phyloP scores from a whole-genome alignment of 192 early-diverging fungal genomes.

The Umbelopsis vinacea region DNA sequence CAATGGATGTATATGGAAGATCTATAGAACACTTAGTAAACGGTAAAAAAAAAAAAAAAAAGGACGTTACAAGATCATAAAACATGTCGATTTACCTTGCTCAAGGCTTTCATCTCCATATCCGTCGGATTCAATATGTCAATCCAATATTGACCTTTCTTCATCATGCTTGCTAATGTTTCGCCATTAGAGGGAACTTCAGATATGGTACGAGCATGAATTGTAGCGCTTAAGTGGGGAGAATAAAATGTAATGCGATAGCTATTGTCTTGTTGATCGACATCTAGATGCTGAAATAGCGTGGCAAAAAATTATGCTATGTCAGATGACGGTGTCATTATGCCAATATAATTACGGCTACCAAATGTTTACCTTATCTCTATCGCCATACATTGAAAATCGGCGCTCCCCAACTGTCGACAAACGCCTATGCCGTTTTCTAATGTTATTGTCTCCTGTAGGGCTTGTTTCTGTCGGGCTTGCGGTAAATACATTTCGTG shows the following conservation, averaged over 20 bases:
- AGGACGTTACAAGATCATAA: neutral
- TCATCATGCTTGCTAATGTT: conserved; percentile 31
- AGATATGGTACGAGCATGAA: conserved; percentile 32
- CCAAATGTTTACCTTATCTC: conserved; percentile 28
- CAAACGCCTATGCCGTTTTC: conserved; percentile 14
- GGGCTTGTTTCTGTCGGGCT: neutral
- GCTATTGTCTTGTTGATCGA: conserved; percentile 20
- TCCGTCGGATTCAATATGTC: conserved; percentile 58
- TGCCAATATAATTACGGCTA: neutral
- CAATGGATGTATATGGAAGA: conserved; percentile 78
- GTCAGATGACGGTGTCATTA: neutral
- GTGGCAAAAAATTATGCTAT: neutral
- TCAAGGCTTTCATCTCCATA: conserved; percentile 58
- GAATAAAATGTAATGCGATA: conserved; percentile 37
- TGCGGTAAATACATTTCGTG: neutral
- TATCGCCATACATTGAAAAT: conserved; percentile 32
- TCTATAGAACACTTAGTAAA: conserved; percentile 30
- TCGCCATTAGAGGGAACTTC: conserved; percentile 34
- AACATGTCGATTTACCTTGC: conserved; percentile 35
- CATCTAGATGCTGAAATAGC: conserved; percentile 21
- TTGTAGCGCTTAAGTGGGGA: conserved; percentile 29
- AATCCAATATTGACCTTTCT: conserved; percentile 59
- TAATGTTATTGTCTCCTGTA: neutral
- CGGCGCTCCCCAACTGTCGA: conserved; percentile 32
- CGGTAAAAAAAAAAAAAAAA: no score